phyloP scores from a whole-genome alignment of 495 filamentous ascomycete species.

The Neurospora sp. region DNA sequence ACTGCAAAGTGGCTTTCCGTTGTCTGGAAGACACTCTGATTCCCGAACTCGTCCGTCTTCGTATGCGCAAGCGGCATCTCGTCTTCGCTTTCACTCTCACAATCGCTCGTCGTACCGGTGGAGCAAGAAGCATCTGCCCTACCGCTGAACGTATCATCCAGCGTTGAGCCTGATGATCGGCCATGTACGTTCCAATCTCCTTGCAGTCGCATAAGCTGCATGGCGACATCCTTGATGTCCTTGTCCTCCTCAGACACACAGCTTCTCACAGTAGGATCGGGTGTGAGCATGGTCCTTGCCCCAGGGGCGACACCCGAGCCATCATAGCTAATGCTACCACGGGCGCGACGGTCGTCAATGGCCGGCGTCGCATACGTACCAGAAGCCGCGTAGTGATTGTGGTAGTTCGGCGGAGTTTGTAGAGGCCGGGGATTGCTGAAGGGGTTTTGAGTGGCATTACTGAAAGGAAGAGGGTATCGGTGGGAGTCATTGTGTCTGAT shows the following conservation, averaged over 20 bases:
- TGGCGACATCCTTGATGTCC: constrained; percentile 94
- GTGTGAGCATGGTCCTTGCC: constrained; percentile 69
- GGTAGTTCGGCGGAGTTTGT: constrained; percentile 71
- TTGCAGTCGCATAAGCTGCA: constrained; percentile 92
- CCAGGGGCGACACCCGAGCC: constrained; percentile 24
- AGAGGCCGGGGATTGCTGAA: constrained; percentile 63
- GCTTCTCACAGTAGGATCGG: constrained; percentile 87
- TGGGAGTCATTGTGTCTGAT: constrained; percentile 60
- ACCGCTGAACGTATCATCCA: constrained; percentile 85
- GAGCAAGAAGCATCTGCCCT: constrained; percentile 80
- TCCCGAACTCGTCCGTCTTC: constrained; percentile 44
- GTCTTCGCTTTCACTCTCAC: constrained; percentile 66
- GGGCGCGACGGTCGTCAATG: constrained; percentile 54
- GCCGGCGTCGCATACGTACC: constrained; percentile 46
- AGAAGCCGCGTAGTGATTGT: constrained; percentile 35
- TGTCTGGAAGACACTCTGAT: constrained; percentile 43
- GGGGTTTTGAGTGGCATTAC: constrained; percentile 58
- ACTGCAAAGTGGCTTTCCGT: constrained; percentile 50
- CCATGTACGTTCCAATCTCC: constrained; percentile 82
- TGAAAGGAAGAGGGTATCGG: constrained; percentile 53
- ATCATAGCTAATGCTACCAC: constrained; percentile 47
- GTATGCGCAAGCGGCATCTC: constrained; percentile 54
- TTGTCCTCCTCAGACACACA: constrained; percentile 97
- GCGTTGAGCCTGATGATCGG: constrained; percentile 83
- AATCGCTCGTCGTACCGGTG: constrained; percentile 67